A percentile compares a stretch with the other conserved stretches of the same genome.
These are phyloP conservation scores for Wickerhamomyces sp. DNA, from an alignment of 1,139 yeast species.

Conservation along the genomic window DNA sequence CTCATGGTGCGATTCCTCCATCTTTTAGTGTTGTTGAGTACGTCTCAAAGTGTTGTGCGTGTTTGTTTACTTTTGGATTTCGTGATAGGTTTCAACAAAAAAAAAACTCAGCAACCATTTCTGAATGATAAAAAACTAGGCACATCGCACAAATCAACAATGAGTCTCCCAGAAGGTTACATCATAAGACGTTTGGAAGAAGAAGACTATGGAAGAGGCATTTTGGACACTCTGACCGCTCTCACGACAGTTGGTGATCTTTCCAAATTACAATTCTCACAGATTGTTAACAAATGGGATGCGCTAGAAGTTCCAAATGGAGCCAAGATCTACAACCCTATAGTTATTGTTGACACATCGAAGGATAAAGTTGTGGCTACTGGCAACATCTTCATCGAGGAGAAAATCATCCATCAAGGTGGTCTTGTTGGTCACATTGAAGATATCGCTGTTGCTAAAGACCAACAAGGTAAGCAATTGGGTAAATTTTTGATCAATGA, in stretches of 20 bases:
- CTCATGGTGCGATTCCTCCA: too few species aligned
- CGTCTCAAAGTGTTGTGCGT: neutral
- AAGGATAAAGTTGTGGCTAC: constrained; percentile 39
- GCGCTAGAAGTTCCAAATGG: constrained; percentile 23
- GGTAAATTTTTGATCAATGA: constrained; percentile 65
- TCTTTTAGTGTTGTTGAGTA: neutral
- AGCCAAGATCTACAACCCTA: constrained; percentile 47
- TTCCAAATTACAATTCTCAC: constrained; percentile 35
- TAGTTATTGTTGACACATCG: constrained; percentile 47
- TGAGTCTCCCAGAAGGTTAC: constrained; percentile 45
- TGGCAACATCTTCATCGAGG: constrained; percentile 51
- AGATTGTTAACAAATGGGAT: constrained; percentile 45
- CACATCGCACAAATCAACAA: constrained; percentile 2
- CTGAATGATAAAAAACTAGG: too few species aligned
- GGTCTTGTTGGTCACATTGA: constrained; percentile 93
- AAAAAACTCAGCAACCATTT: neutral
- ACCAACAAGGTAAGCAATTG: constrained; percentile 79
- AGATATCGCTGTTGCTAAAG: constrained; percentile 75
- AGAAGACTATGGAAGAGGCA: constrained; percentile 44
- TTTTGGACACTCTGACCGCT: constrained; percentile 44
- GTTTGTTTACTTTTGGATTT: neutral
- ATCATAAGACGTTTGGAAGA: constrained; percentile 41
- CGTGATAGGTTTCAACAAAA: neutral
- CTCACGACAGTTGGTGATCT: constrained; percentile 66
- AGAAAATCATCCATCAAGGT: constrained; percentile 67